Evolutionary conservation across 2,329 filamentous ascomycete species (phyloP).

Genomic region (Fusarium haematococcum): DNA sequence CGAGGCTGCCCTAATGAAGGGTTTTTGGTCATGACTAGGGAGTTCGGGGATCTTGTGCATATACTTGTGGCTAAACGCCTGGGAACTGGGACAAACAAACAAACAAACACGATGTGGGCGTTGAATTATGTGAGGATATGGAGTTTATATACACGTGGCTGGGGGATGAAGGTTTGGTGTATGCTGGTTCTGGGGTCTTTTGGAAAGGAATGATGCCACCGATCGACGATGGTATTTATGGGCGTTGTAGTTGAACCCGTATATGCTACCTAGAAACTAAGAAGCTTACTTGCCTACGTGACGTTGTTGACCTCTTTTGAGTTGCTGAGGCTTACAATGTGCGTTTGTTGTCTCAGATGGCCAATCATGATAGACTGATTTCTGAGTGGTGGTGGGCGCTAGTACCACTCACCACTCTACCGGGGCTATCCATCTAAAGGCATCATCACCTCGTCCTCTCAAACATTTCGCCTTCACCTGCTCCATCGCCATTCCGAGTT

Average conservation of each 20-base stretch:
- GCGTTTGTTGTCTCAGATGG: neutral
- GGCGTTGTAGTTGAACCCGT: neutral
- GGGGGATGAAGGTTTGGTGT: slow-evolving; percentile 11
- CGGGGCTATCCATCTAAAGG: slow-evolving; percentile 38
- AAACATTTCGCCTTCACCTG: slow-evolving; percentile 30
- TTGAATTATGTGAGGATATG: slow-evolving; percentile 40
- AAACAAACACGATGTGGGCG: slow-evolving; percentile 40
- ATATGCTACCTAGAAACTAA: slow-evolving; percentile 1
- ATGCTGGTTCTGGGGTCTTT: slow-evolving; percentile 7
- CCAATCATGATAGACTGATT: slow-evolving; percentile 31
- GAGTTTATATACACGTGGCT: slow-evolving; percentile 36
- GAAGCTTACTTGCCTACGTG: neutral
- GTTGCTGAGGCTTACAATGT: neutral
- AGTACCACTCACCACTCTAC: slow-evolving; percentile 28
- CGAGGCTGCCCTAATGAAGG: slow-evolving; percentile 34
- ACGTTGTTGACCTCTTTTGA: neutral
- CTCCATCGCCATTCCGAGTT: slow-evolving; percentile 21
- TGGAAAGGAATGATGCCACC: slow-evolving; percentile 21
- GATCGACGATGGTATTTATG: slow-evolving; percentile 14
- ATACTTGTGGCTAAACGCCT: slow-evolving; percentile 33
- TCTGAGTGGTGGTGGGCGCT: slow-evolving; percentile 25
- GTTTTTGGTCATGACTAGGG: slow-evolving; percentile 28
- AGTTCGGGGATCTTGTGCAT: slow-evolving; percentile 41
- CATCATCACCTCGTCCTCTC: slow-evolving; percentile 30
- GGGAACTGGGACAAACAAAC: slow-evolving; percentile 39